Conservation (phyloP, 192 early-diverging fungal genomes). For the Dissophora ornata region DNA sequence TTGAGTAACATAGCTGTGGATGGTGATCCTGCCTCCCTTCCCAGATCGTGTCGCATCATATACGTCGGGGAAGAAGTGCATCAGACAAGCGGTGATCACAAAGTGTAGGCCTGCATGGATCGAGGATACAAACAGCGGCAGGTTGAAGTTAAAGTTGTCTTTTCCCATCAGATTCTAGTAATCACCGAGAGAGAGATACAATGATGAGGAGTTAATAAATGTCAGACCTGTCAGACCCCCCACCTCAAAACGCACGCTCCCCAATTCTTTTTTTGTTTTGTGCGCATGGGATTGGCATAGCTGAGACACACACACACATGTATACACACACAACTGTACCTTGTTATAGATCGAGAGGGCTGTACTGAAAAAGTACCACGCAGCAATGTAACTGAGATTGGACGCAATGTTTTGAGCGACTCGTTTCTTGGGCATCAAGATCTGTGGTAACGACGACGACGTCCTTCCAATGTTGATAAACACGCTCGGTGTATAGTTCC, state of each 20-base stretch:
- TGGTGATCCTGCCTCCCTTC: slow-evolving; percentile 45
- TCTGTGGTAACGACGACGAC: slow-evolving; percentile 40
- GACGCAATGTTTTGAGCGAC: slow-evolving; percentile 35
- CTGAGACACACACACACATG: too few species aligned
- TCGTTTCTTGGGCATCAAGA: slow-evolving; percentile 50
- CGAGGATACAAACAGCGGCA: slow-evolving; percentile 83
- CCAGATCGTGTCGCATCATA: slow-evolving; percentile 50
- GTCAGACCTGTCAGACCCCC: too few species aligned
- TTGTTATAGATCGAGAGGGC: slow-evolving; percentile 87
- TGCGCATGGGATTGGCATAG: too few species aligned
- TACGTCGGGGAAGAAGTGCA: slow-evolving; percentile 53
- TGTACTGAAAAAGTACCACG: slow-evolving; percentile 85
- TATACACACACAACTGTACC: too few species aligned
- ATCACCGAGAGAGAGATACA: not conserved
- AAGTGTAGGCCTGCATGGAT: slow-evolving; percentile 81
- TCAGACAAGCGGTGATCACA: slow-evolving; percentile 67
- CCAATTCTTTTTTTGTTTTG: not conserved
- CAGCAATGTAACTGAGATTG: slow-evolving; percentile 60
- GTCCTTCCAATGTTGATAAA: slow-evolving; percentile 48
- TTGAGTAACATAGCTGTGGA: slow-evolving; percentile 54
- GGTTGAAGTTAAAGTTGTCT: slow-evolving; percentile 77
- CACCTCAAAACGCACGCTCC: too few species aligned
- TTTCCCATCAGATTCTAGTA: slow-evolving; percentile 73
- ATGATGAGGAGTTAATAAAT: not conserved
- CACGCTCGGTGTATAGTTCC: slow-evolving; percentile 22